Evolutionary conservation across 192 early-diverging fungal species (phyloP).

Genomic region (Backusella australiensis): DNA sequence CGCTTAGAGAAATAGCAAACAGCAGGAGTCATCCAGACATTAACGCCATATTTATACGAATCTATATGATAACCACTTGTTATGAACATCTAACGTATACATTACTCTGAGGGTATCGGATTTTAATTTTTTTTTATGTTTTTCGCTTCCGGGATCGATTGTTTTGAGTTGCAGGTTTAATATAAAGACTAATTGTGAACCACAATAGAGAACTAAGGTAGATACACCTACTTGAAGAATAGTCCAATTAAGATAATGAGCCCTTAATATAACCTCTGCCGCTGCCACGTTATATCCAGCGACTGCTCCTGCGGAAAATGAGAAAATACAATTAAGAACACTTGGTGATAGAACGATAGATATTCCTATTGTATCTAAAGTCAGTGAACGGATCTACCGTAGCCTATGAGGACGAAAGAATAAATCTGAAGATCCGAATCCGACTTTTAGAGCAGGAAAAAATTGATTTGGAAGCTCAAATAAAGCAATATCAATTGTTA

Average conservation of each 20-base stretch:
- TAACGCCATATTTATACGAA: conserved; percentile 11
- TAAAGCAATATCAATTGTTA: too few species aligned
- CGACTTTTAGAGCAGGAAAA: too few species aligned
- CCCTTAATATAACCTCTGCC: conserved; percentile 3
- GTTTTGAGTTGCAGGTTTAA: conserved; percentile 10
- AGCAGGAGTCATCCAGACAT: conserved; percentile 12
- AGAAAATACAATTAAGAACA: conserved; percentile 13
- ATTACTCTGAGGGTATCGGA: conserved; percentile 11
- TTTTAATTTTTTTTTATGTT: conserved; percentile 14
- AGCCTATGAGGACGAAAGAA: too few species aligned
- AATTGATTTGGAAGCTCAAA: too few species aligned
- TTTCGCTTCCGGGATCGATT: conserved; percentile 5
- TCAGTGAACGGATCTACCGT: too few species aligned
- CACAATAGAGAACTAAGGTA: conserved; percentile 15
- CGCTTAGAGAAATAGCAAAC: conserved; percentile 17
- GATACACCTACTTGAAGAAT: conserved; percentile 1
- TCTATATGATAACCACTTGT: not conserved
- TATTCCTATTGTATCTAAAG: not conserved
- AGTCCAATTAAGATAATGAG: conserved; percentile 24
- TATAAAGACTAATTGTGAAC: conserved; percentile 6
- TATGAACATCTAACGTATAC: not conserved
- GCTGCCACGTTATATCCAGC: not conserved
- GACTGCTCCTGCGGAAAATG: conserved; percentile 13
- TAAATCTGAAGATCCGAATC: too few species aligned
- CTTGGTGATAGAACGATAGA: conserved; percentile 7